These are phyloP conservation scores for Phytophthora sansomeana DNA, from an alignment of 352 stramenopile genomes.

Conservation along the genomic window DNA sequence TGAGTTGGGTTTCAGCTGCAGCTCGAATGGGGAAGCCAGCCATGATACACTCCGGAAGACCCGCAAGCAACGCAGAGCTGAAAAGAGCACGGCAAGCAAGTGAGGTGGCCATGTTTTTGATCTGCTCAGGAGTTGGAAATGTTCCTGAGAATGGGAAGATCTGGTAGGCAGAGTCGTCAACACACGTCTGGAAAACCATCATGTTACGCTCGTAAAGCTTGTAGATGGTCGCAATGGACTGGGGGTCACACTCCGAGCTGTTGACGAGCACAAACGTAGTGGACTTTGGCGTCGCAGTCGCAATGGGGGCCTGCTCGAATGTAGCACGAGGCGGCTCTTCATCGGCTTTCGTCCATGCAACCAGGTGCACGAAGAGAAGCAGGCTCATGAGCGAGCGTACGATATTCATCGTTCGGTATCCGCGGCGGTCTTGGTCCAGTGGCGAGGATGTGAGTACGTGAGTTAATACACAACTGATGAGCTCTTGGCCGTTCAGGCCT, in stretches of 20 bases:
- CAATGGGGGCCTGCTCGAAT: constrained; percentile 32
- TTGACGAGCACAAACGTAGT: constrained; percentile 43
- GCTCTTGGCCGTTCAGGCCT: not conserved
- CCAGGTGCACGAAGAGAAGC: constrained; percentile 4
- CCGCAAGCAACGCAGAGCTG: constrained; percentile 41
- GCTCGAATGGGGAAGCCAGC: constrained; percentile 40
- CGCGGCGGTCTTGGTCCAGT: not conserved
- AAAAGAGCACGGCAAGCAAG: constrained; percentile 49
- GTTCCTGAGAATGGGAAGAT: constrained; percentile 58
- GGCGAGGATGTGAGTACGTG: not conserved
- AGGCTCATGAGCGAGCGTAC: constrained; percentile 12
- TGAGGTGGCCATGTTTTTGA: constrained; percentile 43
- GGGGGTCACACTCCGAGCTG: constrained; percentile 40
- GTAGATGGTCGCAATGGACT: constrained; percentile 40
- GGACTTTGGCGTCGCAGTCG: constrained; percentile 36
- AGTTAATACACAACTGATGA: constrained; percentile 19
- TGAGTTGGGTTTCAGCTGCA: constrained; percentile 49
- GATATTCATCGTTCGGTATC: constrained; percentile 33
- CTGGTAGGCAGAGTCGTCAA: constrained; percentile 47
- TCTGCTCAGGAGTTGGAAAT: constrained; percentile 42
- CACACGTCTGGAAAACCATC: constrained; percentile 56
- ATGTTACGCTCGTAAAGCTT: constrained; percentile 56
- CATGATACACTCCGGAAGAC: constrained; percentile 53
- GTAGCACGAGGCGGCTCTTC: constrained; percentile 11
- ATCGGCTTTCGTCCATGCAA: not conserved